Conservation (phyloP, 2,329 filamentous ascomycete species). For the Hypoxylon sp. region DNA sequence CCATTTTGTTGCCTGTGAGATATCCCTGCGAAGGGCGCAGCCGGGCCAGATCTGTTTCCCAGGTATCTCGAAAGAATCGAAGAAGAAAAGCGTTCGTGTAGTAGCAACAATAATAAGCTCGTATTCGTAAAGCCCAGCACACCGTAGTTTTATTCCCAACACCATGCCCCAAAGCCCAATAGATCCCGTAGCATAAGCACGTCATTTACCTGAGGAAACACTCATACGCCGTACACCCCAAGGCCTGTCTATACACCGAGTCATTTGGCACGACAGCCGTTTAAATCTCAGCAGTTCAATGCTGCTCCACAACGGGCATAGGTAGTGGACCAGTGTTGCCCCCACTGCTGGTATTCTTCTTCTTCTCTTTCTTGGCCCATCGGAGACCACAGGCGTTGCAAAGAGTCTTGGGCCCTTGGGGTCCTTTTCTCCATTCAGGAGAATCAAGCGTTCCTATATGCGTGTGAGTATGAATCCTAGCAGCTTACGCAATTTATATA, state of each 20-base stretch:
- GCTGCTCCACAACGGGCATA: constrained; percentile 35
- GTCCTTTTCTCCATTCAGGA: constrained; percentile 96
- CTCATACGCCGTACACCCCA: constrained; percentile 39
- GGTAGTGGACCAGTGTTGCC: constrained; percentile 28
- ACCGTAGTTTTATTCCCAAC: constrained; percentile 41
- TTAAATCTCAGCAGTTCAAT: constrained; percentile 14
- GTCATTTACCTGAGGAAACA: constrained; percentile 34
- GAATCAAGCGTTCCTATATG: constrained; percentile 82
- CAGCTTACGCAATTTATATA: constrained; percentile 38
- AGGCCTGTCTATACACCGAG: constrained; percentile 32
- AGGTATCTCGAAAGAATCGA: constrained; percentile 43
- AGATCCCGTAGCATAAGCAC: constrained; percentile 29
- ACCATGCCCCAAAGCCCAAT: constrained; percentile 30
- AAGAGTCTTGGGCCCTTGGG: constrained; percentile 91
- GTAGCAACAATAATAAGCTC: constrained; percentile 19
- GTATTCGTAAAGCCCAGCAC: constrained; percentile 27
- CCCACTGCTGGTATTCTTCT: constrained; percentile 58
- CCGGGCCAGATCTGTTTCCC: constrained; percentile 30
- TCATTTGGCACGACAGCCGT: constrained; percentile 22
- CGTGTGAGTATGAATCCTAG: constrained; percentile 27
- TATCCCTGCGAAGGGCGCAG: constrained; percentile 30
- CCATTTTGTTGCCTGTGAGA: constrained; percentile 46
- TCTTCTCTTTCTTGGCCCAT: constrained; percentile 88
- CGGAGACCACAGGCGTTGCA: constrained; percentile 92
- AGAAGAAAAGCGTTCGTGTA: constrained; percentile 20